A percentile compares a stretch with the other conserved stretches of the same genome.
Evolutionary conservation across 2,329 filamentous ascomycete species (phyloP).

Genomic region (Lanzia echinophila): DNA sequence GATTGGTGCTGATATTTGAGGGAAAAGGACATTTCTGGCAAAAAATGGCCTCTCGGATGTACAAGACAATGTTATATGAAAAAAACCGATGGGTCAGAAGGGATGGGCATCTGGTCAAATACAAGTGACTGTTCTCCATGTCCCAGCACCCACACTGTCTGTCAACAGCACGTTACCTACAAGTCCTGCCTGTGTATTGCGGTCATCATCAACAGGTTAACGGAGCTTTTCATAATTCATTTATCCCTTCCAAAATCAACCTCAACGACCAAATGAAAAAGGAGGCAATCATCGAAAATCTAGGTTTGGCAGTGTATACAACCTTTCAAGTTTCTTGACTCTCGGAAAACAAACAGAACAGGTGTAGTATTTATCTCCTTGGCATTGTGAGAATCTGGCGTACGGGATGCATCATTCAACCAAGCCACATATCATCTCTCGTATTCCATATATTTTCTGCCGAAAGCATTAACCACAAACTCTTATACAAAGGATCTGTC

Average conservation of each 20-base stretch:
- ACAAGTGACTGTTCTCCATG: slow-evolving; percentile 55
- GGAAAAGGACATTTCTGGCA: slow-evolving; percentile 36
- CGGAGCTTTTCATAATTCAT: slow-evolving; percentile 37
- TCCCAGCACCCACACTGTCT: slow-evolving; percentile 60
- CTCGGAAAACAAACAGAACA: slow-evolving; percentile 55
- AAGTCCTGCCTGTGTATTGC: slow-evolving; percentile 53
- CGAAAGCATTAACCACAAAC: slow-evolving; percentile 24
- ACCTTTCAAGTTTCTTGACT: slow-evolving; percentile 54
- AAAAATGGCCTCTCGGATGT: slow-evolving; percentile 41
- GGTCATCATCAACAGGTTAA: slow-evolving; percentile 46
- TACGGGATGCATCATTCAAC: slow-evolving; percentile 64
- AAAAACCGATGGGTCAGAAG: slow-evolving; percentile 59
- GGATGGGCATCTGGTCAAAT: slow-evolving; percentile 60
- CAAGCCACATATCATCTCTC: slow-evolving; percentile 56
- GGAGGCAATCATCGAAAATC: slow-evolving; percentile 42
- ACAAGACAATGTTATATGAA: slow-evolving; percentile 61
- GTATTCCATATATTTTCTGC: slow-evolving; percentile 45
- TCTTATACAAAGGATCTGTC: neutral
- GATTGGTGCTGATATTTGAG: slow-evolving; percentile 56
- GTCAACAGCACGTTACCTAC: slow-evolving; percentile 47
- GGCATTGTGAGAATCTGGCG: slow-evolving; percentile 57
- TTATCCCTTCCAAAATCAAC: slow-evolving; percentile 13
- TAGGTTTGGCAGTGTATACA: slow-evolving; percentile 55
- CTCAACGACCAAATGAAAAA: neutral
- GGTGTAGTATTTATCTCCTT: slow-evolving; percentile 50